phyloP scores from a whole-genome alignment of 1,284 basidiomycete genomes.

The Coriolopsis trogii region DNA sequence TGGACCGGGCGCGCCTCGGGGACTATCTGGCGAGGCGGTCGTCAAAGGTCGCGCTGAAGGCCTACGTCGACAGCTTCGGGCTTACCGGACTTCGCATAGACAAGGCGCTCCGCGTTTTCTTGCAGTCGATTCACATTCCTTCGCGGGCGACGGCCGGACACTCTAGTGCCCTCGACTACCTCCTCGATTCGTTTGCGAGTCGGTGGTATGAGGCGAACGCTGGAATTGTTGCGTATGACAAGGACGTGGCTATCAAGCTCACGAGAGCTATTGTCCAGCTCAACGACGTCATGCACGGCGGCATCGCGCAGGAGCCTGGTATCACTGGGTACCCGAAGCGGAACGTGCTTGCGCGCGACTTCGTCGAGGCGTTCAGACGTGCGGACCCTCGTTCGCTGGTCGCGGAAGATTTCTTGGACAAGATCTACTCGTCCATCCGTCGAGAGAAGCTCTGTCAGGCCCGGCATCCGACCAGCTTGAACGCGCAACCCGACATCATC shows the following conservation, averaged over 20 bases:
- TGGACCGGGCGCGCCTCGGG: slow-evolving; percentile 85
- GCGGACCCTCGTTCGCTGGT: slow-evolving; percentile 73
- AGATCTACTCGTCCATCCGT: slow-evolving; percentile 78
- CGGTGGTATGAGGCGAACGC: slow-evolving; percentile 93
- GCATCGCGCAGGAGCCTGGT: slow-evolving; percentile 61
- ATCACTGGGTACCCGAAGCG: slow-evolving; percentile 64
- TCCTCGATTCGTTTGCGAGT: slow-evolving; percentile 85
- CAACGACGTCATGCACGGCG: slow-evolving; percentile 78
- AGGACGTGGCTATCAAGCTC: slow-evolving; percentile 76
- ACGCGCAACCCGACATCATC: slow-evolving; percentile 48
- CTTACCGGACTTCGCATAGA: slow-evolving; percentile 86
- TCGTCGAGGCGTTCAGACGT: slow-evolving; percentile 77
- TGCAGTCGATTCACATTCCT: slow-evolving; percentile 81
- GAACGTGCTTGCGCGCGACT: slow-evolving; percentile 73
- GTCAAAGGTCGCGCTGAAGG: slow-evolving; percentile 75
- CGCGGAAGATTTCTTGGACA: slow-evolving; percentile 72
- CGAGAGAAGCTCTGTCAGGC: slow-evolving; percentile 77
- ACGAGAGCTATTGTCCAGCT: slow-evolving; percentile 87
- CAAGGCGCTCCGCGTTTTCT: slow-evolving; percentile 85
- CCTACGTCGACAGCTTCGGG: slow-evolving; percentile 87
- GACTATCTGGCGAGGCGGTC: slow-evolving; percentile 76
- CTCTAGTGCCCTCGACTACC: slow-evolving; percentile 57
- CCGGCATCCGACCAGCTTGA: slow-evolving; percentile 44
- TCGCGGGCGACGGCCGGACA: slow-evolving; percentile 46
- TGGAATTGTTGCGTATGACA: slow-evolving; percentile 74